Conservation (phyloP, 148 eudicot genomes). For the Simmondsia chinensis region DNA sequence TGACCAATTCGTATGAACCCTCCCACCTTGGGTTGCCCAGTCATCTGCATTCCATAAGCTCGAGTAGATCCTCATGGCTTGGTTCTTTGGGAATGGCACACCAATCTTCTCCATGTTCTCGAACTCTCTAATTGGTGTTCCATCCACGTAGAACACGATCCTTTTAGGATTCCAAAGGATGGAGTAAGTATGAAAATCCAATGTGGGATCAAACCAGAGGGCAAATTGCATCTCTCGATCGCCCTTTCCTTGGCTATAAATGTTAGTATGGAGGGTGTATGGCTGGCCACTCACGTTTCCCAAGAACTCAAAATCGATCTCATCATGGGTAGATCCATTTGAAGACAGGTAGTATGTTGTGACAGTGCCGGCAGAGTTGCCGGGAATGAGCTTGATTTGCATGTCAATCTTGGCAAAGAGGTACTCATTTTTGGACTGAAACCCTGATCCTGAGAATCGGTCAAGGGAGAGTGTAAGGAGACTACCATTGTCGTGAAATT, state of each 20-base stretch:
- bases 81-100: conserved; percentile 25
- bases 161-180: conserved; percentile 29
- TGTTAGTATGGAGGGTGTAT: conserved; percentile 33
- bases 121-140: conserved; percentile 21
- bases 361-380: conserved; percentile 37
- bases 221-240: conserved; percentile 31
- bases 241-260: conserved; percentile 27
- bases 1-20: conserved; percentile 28
- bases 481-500: conserved; percentile 20
- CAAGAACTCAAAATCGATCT: conserved; percentile 39
- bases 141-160: conserved; percentile 29
- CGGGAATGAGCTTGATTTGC: conserved; percentile 24
- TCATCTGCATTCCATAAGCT: conserved; percentile 43
- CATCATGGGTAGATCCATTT: conserved; percentile 20
- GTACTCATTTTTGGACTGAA: conserved; percentile 24
- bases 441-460: conserved; percentile 32
- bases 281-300: conserved; percentile 35
- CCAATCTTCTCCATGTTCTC: conserved; percentile 26
- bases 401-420: conserved; percentile 29
- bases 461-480: conserved; percentile 27
- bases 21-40: conserved; percentile 44
- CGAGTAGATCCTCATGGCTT: conserved; percentile 34
- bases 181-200: conserved; percentile 29
- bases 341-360: conserved; percentile 34
- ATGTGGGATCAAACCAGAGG: conserved; percentile 35